Conservation (phyloP, 2,329 filamentous ascomycete genomes). For the Hypoxylon sp. region DNA sequence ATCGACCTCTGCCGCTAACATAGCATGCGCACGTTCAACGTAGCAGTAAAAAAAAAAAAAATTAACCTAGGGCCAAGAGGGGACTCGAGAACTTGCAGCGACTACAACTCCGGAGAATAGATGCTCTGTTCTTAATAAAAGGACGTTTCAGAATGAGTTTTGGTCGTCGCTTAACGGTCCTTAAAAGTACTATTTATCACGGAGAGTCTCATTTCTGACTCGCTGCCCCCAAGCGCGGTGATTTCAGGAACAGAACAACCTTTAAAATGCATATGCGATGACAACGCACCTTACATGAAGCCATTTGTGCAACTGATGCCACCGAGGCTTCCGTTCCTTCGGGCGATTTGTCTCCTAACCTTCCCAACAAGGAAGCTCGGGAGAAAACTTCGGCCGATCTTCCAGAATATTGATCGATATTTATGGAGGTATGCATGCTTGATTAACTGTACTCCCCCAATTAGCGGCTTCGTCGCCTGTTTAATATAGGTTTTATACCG, state of each 20-base stretch:
- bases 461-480: constrained; percentile 8
- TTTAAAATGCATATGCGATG: constrained; percentile 37
- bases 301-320: constrained; percentile 33
- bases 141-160: constrained; percentile 33
- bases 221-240: constrained; percentile 17
- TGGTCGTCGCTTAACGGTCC: constrained; percentile 22
- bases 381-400: constrained; percentile 45
- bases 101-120: constrained; percentile 20
- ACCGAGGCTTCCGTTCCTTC: constrained; percentile 40
- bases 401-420: constrained; percentile 37
- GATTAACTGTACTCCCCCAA: constrained; percentile 21
- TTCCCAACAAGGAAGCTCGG: constrained; percentile 45
- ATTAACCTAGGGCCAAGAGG: constrained; percentile 18
- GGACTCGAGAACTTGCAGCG: constrained; percentile 21
- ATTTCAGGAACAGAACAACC: constrained; percentile 32
- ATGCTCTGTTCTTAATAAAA: constrained; percentile 16
- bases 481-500: constrained; percentile 9
- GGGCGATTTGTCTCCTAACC: constrained; percentile 32
- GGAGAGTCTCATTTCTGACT: constrained; percentile 14
- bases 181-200: constrained; percentile 18
- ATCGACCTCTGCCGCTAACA: constrained; percentile 20
- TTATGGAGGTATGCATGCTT: constrained; percentile 15
- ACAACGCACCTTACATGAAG: constrained; percentile 38
- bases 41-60: constrained; percentile 34
- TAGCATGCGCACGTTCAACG: constrained; percentile 40